These are phyloP conservation scores for Xylaria sp. DNA, from an alignment of 2,329 filamentous ascomycete species.

Conservation along the genomic window DNA sequence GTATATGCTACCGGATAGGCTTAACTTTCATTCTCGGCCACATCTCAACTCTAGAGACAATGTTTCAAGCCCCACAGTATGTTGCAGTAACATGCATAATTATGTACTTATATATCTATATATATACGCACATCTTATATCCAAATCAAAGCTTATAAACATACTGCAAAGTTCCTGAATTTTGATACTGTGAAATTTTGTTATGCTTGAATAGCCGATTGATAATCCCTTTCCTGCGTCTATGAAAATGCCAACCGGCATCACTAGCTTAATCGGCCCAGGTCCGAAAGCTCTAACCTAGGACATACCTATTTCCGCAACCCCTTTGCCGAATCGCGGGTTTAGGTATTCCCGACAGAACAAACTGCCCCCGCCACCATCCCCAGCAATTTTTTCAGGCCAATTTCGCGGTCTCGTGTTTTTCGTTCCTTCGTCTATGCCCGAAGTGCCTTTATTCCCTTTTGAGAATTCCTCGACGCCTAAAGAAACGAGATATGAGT, in stretches of 20 bases:
- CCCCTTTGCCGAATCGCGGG: neutral
- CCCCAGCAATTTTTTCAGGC: neutral
- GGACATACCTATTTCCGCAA: neutral
- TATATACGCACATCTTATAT: no score
- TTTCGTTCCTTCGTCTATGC: slow-evolving; percentile 28
- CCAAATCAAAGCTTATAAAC: no score
- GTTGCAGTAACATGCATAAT: no score
- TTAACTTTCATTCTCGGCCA: neutral
- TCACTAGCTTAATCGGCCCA: neutral
- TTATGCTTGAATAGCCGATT: neutral
- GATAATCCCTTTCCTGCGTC: neutral
- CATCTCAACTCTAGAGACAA: neutral
- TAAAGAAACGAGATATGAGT: neutral
- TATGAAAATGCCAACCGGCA: neutral
- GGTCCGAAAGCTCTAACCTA: neutral
- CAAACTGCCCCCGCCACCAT: neutral
- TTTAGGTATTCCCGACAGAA: neutral
- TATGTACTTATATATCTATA: no score
- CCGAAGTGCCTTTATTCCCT: slow-evolving; percentile 1
- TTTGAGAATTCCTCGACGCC: slow-evolving; percentile 3
- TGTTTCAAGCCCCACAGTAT: no score
- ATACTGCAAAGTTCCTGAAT: no score
- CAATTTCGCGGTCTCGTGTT: slow-evolving; percentile 33
- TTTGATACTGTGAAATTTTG: no score
- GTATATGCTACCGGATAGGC: neutral